Evolutionary conservation across 805 yeast species (phyloP).

Genomic region (Sugiyamaella chiloensis): DNA sequence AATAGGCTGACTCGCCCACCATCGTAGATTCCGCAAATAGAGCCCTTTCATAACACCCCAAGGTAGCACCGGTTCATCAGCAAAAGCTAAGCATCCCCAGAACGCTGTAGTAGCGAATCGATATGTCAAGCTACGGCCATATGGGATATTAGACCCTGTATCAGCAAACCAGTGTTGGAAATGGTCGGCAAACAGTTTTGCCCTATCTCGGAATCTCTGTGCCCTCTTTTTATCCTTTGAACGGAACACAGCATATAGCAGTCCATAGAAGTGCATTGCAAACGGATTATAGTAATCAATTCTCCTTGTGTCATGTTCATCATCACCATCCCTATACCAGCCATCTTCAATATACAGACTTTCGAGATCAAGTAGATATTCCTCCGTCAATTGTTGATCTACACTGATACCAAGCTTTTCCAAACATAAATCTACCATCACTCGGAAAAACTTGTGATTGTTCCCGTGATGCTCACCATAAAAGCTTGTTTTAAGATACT

Average conservation of each 20-base stretch:
- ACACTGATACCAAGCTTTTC: conserved; percentile 25
- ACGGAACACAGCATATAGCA: conserved; percentile 23
- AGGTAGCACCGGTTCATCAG: conserved; percentile 16
- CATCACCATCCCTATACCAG: conserved; percentile 34
- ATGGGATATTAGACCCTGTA: conserved; percentile 25
- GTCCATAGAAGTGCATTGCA: conserved; percentile 34
- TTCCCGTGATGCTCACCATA: conserved; percentile 20
- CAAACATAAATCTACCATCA: conserved; percentile 32
- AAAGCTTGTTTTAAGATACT: conserved; percentile 25
- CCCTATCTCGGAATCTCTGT: conserved; percentile 22
- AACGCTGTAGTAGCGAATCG: conserved; percentile 26
- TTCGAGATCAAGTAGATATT: conserved; percentile 27
- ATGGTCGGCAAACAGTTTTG: conserved; percentile 27
- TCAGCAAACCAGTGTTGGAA: conserved; percentile 27
- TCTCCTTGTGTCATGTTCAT: conserved; percentile 12
- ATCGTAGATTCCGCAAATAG: conserved; percentile 24
- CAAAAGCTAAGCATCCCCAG: conserved; percentile 28
- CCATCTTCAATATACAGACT: conserved; percentile 30
- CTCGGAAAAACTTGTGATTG: conserved; percentile 35
- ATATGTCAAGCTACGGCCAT: conserved; percentile 28
- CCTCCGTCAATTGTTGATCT: conserved; percentile 14
- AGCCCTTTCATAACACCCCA: conserved; percentile 27
- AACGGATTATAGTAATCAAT: conserved; percentile 34
- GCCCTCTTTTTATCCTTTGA: conserved; percentile 24
- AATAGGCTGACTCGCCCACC: conserved; percentile 28